A percentile compares a stretch with the other conserved stretches of the same genome.
Conservation (phyloP, 2,329 filamentous ascomycete genomes). For the Epichloe elymi region DNA sequence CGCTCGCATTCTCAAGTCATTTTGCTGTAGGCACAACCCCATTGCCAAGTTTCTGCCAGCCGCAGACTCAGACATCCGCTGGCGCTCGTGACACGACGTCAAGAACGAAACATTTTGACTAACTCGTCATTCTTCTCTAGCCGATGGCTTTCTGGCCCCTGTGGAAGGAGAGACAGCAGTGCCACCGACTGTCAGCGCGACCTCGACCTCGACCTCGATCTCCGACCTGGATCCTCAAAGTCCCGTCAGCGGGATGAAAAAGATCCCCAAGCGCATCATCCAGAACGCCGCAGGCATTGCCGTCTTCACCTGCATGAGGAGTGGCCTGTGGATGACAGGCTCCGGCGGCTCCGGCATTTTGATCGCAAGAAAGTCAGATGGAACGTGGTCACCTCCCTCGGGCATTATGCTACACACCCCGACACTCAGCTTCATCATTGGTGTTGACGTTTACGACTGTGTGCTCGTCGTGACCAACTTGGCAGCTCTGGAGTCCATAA, state of each 20-base stretch:
- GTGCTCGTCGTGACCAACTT: slow-evolving; percentile 85
- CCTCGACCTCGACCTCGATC: slow-evolving; percentile 17
- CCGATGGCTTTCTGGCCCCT: slow-evolving; percentile 42
- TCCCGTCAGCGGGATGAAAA: slow-evolving; percentile 49
- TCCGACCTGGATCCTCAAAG: slow-evolving; percentile 26
- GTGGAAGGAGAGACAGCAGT: slow-evolving; percentile 15
- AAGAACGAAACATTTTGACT: not conserved
- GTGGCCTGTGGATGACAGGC: slow-evolving; percentile 81
- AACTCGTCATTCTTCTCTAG: slow-evolving; percentile 19
- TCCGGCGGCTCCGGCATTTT: slow-evolving; percentile 83
- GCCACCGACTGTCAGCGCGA: slow-evolving; percentile 4
- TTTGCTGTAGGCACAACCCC: slow-evolving; percentile 52
- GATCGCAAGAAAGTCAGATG: slow-evolving; percentile 70
- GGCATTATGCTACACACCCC: slow-evolving; percentile 85
- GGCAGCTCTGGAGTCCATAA: slow-evolving; percentile 72
- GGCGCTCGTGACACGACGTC: not conserved
- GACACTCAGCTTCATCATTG: slow-evolving; percentile 77
- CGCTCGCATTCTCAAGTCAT: slow-evolving; percentile 75
- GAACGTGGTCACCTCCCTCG: slow-evolving; percentile 82
- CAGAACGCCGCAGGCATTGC: slow-evolving; percentile 81
- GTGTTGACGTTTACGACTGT: slow-evolving; percentile 92
- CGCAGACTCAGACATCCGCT: not conserved
- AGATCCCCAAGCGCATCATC: slow-evolving; percentile 77
- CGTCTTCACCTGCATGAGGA: slow-evolving; percentile 92
- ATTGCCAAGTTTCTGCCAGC: not conserved